These are phyloP conservation scores for Lasiosphaeria hispida DNA, from an alignment of 495 filamentous ascomycete species.

Conservation along the genomic window DNA sequence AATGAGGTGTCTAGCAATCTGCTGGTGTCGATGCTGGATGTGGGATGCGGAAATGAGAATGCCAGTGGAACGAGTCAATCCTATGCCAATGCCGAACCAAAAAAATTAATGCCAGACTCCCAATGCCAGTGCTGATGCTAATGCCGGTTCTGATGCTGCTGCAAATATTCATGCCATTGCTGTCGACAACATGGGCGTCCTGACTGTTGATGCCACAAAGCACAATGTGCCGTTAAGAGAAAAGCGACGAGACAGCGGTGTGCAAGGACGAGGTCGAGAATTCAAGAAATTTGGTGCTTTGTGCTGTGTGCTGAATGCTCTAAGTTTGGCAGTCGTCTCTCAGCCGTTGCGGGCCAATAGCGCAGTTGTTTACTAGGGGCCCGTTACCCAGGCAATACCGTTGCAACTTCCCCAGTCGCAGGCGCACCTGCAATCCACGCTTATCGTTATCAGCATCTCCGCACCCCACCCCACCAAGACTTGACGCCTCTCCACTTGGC, in stretches of 20 bases:
- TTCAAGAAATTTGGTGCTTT: not conserved
- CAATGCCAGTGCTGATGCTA: constrained; percentile 19
- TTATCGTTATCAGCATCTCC: constrained; percentile 1
- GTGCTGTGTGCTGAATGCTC: not conserved
- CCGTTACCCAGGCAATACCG: constrained; percentile 20
- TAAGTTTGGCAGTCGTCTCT: constrained; percentile 7
- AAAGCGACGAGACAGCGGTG: not conserved
- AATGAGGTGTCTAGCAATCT: constrained; percentile 14
- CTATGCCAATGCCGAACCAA: constrained; percentile 14
- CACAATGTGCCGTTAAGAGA: not conserved
- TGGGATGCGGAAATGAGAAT: constrained; percentile 4
- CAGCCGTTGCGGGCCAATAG: constrained; percentile 9
- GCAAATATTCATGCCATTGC: constrained; percentile 20
- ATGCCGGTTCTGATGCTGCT: constrained; percentile 14
- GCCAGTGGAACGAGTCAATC: constrained; percentile 9
- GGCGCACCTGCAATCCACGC: not conserved
- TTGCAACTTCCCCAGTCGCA: constrained; percentile 1
- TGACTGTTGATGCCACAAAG: not conserved
- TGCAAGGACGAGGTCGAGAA: constrained; percentile 7
- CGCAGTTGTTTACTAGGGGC: constrained; percentile 19
- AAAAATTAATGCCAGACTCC: not conserved
- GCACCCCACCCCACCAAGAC: not conserved
- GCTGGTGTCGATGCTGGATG: not conserved
- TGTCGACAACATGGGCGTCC: constrained; percentile 3
- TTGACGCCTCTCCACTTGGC: too few species aligned